phyloP scores from a whole-genome alignment of 371 early-diverging fungal species.

The Mucor plumbeus region DNA sequence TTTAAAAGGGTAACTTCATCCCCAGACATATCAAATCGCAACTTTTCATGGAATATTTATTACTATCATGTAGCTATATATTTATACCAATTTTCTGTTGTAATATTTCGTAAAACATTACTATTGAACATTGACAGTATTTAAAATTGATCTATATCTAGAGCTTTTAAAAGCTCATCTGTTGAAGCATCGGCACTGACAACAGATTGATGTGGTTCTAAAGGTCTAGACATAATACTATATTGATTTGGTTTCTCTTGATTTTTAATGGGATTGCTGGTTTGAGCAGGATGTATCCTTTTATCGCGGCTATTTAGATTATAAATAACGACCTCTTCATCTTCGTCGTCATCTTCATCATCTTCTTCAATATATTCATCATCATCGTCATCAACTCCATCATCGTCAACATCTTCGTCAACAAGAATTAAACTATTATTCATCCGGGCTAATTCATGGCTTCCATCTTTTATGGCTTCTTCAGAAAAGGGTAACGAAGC shows the following conservation, averaged over 20 bases:
- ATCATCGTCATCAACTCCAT: neutral
- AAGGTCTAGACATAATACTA: neutral
- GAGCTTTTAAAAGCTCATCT: no score
- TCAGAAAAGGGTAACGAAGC: conserved; percentile 23
- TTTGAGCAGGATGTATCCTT: neutral
- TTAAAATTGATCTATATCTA: no score
- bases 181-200: neutral
- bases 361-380: conserved; percentile 6
- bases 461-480: conserved; percentile 8
- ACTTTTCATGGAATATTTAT: no score
- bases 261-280: neutral
- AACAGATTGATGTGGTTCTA: conserved; percentile 18
- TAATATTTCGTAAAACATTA: no score
- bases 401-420: conserved; percentile 18
- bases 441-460: neutral
- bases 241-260: no score
- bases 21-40: no score
- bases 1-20: no score
- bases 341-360: conserved; percentile 5
- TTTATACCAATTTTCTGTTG: no score
- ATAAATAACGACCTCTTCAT: neutral
- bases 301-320: neutral
- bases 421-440: neutral
- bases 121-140: no score
- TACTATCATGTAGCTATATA: no score